Evolutionary conservation across 345 rosid species (phyloP), one percentile per base, ranked within the genome.

Genomic region (Laguncularia racemosa): DNA sequence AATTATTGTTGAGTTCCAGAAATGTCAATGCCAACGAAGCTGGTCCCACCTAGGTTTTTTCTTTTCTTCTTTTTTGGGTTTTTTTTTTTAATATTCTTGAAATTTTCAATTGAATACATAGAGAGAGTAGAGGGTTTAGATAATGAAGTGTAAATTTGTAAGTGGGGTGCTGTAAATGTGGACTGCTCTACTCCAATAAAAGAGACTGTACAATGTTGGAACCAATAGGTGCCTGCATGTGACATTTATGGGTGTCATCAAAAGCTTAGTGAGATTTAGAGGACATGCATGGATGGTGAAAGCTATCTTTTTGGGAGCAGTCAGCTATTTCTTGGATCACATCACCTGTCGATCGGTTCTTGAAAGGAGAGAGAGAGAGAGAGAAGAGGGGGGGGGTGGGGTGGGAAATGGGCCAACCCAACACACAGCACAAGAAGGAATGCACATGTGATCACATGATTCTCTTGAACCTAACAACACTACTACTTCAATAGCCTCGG

Each of bases 361-460:
- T 8, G 33, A 46, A 26, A 55, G 47, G 21, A 23, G 56, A 15
- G 33, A 0, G 51, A 23, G 50, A 50, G 52, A 13, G 26, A 15
- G 17, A 6, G 40, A 33, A 1, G 7, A 9, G 7, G 40, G 7
- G 40, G 11, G 40, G 9, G 6, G 6, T 2, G 2, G 6, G 6
- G 28, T 2, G 28, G 6, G 7, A 33, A 33, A 33, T 33, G 40
- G 40, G 10, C 40, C 40, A 33, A 33, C 7, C 40, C 40, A 6
- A 33, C 40, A 33, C 40, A 33, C 40, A 33, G 40, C 40, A 33
- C 40, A 33, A 56, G 18, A 21, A 51, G 14, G 60, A 23, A 14
- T 48, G 73, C 74, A 67, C 85, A 73, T 80, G 81, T 21, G 74
- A 71, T 69, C 81, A 74, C 84, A 69, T 80, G 85, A 62, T 69